Conservation (phyloP, 1,284 basidiomycete species). For the Irpex rosettiformis region DNA sequence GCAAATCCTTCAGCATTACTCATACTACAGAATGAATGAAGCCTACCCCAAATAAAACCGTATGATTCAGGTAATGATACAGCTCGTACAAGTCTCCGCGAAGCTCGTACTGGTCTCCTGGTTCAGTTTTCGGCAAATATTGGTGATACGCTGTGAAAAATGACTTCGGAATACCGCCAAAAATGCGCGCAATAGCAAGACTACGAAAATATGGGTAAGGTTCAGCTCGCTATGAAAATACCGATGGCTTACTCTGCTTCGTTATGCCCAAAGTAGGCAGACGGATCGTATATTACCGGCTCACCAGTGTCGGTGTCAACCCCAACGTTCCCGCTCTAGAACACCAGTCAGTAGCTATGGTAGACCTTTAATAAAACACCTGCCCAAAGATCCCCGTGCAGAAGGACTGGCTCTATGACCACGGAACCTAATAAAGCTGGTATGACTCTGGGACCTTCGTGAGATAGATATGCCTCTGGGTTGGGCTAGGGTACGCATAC, state of each 20-base stretch:
- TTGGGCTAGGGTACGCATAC: slow-evolving; percentile 36
- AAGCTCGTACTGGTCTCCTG: slow-evolving; percentile 65
- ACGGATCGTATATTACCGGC: slow-evolving; percentile 81
- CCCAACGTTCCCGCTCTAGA: slow-evolving; percentile 72
- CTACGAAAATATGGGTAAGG: slow-evolving; percentile 32
- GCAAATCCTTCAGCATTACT: neutral
- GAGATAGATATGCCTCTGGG: neutral
- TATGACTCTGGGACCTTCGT: slow-evolving; percentile 53
- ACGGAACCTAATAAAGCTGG: slow-evolving; percentile 66
- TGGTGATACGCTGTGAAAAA: slow-evolving; percentile 79
- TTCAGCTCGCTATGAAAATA: neutral
- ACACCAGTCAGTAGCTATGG: neutral
- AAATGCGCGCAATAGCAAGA: slow-evolving; percentile 80
- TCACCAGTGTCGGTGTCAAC: slow-evolving; percentile 48
- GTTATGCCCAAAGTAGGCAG: slow-evolving; percentile 82
- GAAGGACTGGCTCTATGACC: slow-evolving; percentile 66
- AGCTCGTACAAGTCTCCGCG: slow-evolving; percentile 77
- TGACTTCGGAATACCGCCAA: slow-evolving; percentile 70
- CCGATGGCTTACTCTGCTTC: slow-evolving; percentile 71
- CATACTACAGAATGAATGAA: slow-evolving; percentile 2
- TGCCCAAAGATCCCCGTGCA: slow-evolving; percentile 89
- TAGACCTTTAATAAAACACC: slow-evolving; percentile 15
- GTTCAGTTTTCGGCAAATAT: slow-evolving; percentile 64
- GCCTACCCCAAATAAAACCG: slow-evolving; percentile 69
- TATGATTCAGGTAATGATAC: slow-evolving; percentile 87